Evolutionary conservation across 2,329 filamentous ascomycete genomes (phyloP).

Genomic region (Penicillium sp.): DNA sequence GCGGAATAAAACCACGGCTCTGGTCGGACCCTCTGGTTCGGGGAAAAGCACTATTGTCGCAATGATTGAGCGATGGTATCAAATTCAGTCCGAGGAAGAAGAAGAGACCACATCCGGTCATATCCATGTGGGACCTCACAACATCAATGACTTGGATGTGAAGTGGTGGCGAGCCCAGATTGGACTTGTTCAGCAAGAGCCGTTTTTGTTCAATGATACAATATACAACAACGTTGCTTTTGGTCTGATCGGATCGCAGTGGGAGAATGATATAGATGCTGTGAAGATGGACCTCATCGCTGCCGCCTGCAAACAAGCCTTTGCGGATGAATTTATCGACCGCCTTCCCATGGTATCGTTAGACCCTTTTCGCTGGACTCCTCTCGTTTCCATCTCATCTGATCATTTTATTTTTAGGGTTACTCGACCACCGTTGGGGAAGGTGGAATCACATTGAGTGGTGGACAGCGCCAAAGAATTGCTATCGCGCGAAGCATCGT

Average conservation of each 20-base stretch:
- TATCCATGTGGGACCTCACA: conserved; percentile 54
- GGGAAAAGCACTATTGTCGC: conserved; percentile 49
- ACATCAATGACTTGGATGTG: conserved; percentile 57
- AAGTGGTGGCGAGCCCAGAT: conserved; percentile 61
- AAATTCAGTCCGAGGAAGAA: conserved; percentile 17
- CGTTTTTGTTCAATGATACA: conserved; percentile 65
- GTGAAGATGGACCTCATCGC: conserved; percentile 52
- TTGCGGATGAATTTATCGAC: conserved; percentile 67
- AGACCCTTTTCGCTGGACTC: background rate
- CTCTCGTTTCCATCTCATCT: background rate
- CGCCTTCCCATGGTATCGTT: conserved; percentile 50
- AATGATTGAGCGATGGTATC: conserved; percentile 46
- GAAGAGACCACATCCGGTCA: conserved; percentile 37
- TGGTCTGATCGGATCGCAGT: conserved; percentile 48
- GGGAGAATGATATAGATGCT: conserved; percentile 32
- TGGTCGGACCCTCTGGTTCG: conserved; percentile 48
- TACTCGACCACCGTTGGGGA: conserved; percentile 76
- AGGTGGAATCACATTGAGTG: conserved; percentile 71
- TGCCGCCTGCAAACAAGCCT: conserved; percentile 65
- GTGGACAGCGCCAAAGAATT: conserved; percentile 82
- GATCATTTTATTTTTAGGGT: conserved; percentile 43
- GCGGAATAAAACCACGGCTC: conserved; percentile 40
- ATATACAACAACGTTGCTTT: conserved; percentile 63
- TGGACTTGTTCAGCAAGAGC: conserved; percentile 66
- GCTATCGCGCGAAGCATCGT: conserved; percentile 72